Evolutionary conservation across 345 rosid species (phyloP).

Genomic region (Luvunga scandens): DNA sequence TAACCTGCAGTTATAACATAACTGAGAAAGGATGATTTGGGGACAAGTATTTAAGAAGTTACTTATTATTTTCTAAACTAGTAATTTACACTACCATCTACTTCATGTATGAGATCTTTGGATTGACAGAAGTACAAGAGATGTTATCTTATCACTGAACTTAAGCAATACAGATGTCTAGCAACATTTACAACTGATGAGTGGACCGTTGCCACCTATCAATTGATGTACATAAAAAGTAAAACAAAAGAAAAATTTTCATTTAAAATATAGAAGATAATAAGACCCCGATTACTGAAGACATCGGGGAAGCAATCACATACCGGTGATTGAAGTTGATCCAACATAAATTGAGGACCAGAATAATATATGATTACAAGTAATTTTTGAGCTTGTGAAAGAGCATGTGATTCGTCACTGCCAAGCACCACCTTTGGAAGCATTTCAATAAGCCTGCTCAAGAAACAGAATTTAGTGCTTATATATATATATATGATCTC

Average conservation of each 20-base stretch:
- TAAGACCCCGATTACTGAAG: not conserved
- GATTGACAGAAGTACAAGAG: not conserved
- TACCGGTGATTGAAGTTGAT: slow-evolving; percentile 88
- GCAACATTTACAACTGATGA: not conserved
- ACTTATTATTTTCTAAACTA: not conserved
- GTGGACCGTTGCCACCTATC: not conserved
- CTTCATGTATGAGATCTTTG: not conserved
- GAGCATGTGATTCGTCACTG: slow-evolving; percentile 66
- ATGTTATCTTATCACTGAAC: not conserved
- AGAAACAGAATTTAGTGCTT: slow-evolving; percentile 12
- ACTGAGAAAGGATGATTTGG: slow-evolving; percentile 3
- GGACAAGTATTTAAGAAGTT: not conserved
- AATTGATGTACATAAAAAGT: not conserved
- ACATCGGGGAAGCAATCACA: slow-evolving; percentile 26
- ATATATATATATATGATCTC: slow-evolving; percentile 5
- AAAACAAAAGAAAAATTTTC: not conserved
- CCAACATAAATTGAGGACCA: slow-evolving; percentile 70
- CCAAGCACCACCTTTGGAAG: slow-evolving; percentile 82
- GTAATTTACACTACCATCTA: not conserved
- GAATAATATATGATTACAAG: slow-evolving; percentile 75
- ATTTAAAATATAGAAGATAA: not conserved
- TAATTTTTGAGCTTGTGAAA: slow-evolving; percentile 72
- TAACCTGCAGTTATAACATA: not conserved
- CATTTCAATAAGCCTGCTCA: slow-evolving; percentile 70
- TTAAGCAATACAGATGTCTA: not conserved